Percentiles rank a stretch among this genome's conserved stretches.
phyloP scores from a whole-genome alignment of 2,329 filamentous ascomycete species.

The Madurella mycetomatis region DNA sequence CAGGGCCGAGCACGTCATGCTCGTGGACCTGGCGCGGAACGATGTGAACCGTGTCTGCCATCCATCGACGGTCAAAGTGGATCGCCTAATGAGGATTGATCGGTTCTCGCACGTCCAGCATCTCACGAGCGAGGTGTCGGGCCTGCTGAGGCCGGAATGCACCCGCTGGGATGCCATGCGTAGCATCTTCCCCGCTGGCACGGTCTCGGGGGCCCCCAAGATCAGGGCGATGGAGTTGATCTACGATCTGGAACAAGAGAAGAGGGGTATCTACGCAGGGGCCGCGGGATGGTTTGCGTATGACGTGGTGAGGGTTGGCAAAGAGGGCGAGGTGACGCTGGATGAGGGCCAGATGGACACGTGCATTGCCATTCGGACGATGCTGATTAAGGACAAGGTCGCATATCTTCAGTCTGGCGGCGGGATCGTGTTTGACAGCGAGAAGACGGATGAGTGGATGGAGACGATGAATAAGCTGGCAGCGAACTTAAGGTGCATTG shows the following conservation, averaged over 20 bases:
- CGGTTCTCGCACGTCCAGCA: constrained; percentile 97
- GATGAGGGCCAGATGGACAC: constrained; percentile 87
- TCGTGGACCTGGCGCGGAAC: constrained; percentile 44
- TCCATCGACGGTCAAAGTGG: constrained; percentile 42
- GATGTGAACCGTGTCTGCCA: constrained; percentile 32
- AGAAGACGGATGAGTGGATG: constrained; percentile 85
- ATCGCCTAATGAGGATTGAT: constrained; percentile 79
- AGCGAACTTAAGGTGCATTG: constrained; percentile 85
- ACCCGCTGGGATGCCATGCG: constrained; percentile 94
- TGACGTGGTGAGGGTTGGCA: constrained; percentile 56
- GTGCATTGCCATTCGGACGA: constrained; percentile 75
- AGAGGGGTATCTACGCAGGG: constrained; percentile 90
- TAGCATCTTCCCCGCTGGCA: constrained; percentile 94
- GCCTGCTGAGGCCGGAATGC: constrained; percentile 75
- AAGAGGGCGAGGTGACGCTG: constrained; percentile 25
- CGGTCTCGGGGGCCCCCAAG: constrained; percentile 92
- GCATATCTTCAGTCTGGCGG: constrained; percentile 89
- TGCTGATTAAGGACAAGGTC: constrained; percentile 86
- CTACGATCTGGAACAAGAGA: constrained; percentile 87
- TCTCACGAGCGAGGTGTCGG: constrained; percentile 91
- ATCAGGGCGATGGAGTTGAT: constrained; percentile 97
- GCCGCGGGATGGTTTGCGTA: constrained; percentile 98
- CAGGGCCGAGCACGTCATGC: constrained; percentile 92
- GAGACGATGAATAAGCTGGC: constrained; percentile 95
- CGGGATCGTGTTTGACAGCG: constrained; percentile 91